Evolutionary conservation across 192 early-diverging fungal species (phyloP), one percentile per base, ranked within the genome.

Genomic region (Mortierella antarctica): DNA sequence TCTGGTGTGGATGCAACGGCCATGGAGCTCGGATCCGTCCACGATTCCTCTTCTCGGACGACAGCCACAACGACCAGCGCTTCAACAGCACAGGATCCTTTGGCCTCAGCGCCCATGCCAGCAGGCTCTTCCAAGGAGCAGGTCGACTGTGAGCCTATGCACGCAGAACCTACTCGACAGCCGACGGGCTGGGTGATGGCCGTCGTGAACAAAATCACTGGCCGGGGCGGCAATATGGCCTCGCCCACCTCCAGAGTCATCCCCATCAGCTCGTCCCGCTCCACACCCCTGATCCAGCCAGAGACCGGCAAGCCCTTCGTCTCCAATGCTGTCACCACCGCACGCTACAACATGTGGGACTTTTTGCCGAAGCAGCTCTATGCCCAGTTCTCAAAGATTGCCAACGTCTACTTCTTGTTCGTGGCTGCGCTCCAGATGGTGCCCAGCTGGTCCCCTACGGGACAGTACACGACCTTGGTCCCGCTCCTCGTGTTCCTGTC

Each of bases 371-470:
- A 86, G 51, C 91, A 92, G 65, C 60, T 92, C 8, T 79, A 86
- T 44, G 84, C 86, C 13, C 91, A 92, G 73, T 92, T 92, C 60
- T 89, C 89, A 51, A 92, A 92, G 75, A 75, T 92, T 31, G 91
- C 91, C 53, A 92, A 92, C 69, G 66, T 91, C 12, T 92, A 92
- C 76, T 92, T 92, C 57, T 75, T 92, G 50, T 88, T 91, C 52
- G 89, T 91, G 6, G 89, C 89, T 1, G 65, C 59, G 17, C 55
- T 91, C 42, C 90, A 91, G 67, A 78, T 85, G 70, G 82, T 91
- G n/a, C 88, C 91, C 0, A 88, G 87, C 11, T 91, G 91, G 85
- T 89, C 88, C 48, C 93, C 94, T 2, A 95, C 94, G 2, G 94
- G 94, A 23, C 89, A 88, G 44, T 95, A 87, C 83, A 95, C 92